Evolutionary conservation across 2,329 filamentous ascomycete genomes (phyloP), one percentile per base, ranked within the genome.

Genomic region (Stromatinia cepivora): DNA sequence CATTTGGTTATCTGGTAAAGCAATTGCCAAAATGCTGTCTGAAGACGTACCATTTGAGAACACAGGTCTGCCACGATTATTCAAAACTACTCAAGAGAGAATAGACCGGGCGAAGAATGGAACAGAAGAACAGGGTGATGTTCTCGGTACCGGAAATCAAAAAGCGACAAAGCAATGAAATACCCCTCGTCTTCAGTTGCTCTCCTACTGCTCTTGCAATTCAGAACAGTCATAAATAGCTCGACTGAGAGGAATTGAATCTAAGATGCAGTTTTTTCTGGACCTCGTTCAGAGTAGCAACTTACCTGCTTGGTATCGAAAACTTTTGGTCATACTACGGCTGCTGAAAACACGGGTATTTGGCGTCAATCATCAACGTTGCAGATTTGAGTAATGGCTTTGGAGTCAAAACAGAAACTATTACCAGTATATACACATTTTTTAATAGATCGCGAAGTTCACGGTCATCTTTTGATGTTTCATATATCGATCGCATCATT

Each of bases 1-100:
- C 15, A 70, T 70, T 20, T 82, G 81, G 28, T 75, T 82, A 0
- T 74, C 78, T 6, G 79, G 79, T 13, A 81, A 81, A 70, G 70
- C 81, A 77, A 63, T 84, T 22, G 80, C 79, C 0, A 72, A 76
- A 34, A 83, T 85, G 81, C 71, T 83, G 22, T 48, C 54, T 4
- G 72, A 77, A 7, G 77, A 72, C 1, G 52, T 56, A 0, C 65
- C 72, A 0, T 82, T 81, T 65, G 76, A 78, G 58, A 70, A 79
- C n/a, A 79, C 81, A 1, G 79, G 79, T 1, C 70, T 83, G 22
- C 80, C 81, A 25, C 72, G 72, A 0, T 67, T 81, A 1, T 82
- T 80, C 64, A 76, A 80, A 17, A 69, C 63, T 4, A 61, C 69
- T 20, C 58, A 69, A 20, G 69, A 70, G 65, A 52, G 66, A 45